Conservation (phyloP, 495 filamentous ascomycete genomes). For the Aspergillus bertholletiae region DNA sequence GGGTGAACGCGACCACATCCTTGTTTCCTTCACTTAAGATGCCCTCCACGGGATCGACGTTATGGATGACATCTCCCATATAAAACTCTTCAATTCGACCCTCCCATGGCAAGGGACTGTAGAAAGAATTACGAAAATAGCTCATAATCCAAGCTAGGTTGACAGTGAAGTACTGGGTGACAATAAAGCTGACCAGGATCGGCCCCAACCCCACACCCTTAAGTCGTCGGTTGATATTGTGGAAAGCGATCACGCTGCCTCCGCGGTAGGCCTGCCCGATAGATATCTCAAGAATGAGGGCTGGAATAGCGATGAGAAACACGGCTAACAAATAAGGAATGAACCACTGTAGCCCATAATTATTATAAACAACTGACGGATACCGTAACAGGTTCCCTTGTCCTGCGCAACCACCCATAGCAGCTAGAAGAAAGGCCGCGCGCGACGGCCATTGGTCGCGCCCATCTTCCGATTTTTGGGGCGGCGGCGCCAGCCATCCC, state of each 20-base stretch:
- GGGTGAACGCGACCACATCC: conserved; percentile 16
- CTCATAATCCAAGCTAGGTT: conserved; percentile 42
- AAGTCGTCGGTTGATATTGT: conserved; percentile 32
- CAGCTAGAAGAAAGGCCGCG: conserved; percentile 21
- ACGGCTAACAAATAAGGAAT: conserved; percentile 29
- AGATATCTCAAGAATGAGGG: conserved; percentile 40
- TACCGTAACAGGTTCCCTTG: conserved; percentile 26
- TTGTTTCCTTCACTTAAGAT: conserved; percentile 15
- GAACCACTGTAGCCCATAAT: conserved; percentile 28
- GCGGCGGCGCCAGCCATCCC: conserved; percentile 21
- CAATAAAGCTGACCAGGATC: conserved; percentile 32
- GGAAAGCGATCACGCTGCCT: conserved; percentile 34
- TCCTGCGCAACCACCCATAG: conserved; percentile 25
- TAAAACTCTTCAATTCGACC: conserved; percentile 34
- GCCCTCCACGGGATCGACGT: conserved; percentile 25
- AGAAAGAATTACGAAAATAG: conserved; percentile 39
- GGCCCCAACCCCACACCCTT: conserved; percentile 34
- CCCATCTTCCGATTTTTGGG: conserved; percentile 21
- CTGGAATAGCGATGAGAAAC: conserved; percentile 42
- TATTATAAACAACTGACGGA: conserved; percentile 24
- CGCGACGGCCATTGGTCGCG: conserved; percentile 25
- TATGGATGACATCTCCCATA: conserved; percentile 24
- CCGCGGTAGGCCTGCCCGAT: conserved; percentile 41
- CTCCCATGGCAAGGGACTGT: conserved; percentile 35
- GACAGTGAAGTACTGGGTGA: conserved; percentile 34